Evolutionary conservation across 2,329 filamentous ascomycete species (phyloP).

Genomic region (Cryphonectria radicalis): DNA sequence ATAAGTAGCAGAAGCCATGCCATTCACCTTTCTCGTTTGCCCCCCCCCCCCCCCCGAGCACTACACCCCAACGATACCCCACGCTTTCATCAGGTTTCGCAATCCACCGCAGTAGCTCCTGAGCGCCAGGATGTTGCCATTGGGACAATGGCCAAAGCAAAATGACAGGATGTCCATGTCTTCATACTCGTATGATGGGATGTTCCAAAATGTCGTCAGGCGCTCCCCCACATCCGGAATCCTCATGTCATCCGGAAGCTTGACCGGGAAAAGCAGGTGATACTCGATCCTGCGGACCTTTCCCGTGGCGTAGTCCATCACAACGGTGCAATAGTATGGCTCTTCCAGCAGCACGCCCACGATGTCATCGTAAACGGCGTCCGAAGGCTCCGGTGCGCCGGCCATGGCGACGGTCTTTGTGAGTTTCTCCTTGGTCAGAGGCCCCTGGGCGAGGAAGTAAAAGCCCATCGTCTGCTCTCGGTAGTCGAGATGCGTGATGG

Average conservation of each 20-base stretch:
- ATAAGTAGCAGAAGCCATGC: background rate
- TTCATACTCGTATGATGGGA: slow-evolving; percentile 25
- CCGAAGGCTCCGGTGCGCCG: slow-evolving; percentile 23
- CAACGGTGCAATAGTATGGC: slow-evolving; percentile 23
- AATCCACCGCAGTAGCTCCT: slow-evolving; percentile 28
- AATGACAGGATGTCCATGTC: slow-evolving; percentile 27
- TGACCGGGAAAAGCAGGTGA: slow-evolving; percentile 29
- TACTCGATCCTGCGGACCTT: slow-evolving; percentile 25
- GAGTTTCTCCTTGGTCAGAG: slow-evolving; percentile 20
- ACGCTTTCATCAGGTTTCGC: slow-evolving; percentile 25
- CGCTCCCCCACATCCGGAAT: slow-evolving; percentile 23
- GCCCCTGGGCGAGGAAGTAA: slow-evolving; percentile 27
- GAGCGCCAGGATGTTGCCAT: slow-evolving; percentile 20
- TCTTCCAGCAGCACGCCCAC: slow-evolving; percentile 25
- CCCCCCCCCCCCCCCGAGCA: background rate
- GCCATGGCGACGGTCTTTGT: slow-evolving; percentile 20
- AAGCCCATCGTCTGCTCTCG: slow-evolving; percentile 9
- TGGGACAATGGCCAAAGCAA: slow-evolving; percentile 21
- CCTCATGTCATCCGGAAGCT: slow-evolving; percentile 25
- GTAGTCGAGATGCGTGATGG: slow-evolving; percentile 23
- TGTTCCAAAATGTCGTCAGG: slow-evolving; percentile 24
- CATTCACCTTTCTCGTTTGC: background rate
- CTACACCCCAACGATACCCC: slow-evolving; percentile 25
- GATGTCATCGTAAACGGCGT: slow-evolving; percentile 17
- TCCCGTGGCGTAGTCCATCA: slow-evolving; percentile 23